Base-by-base conservation (phyloP, 2,329 filamentous ascomycete genomes). In the Botrytis galanthina region DNA sequence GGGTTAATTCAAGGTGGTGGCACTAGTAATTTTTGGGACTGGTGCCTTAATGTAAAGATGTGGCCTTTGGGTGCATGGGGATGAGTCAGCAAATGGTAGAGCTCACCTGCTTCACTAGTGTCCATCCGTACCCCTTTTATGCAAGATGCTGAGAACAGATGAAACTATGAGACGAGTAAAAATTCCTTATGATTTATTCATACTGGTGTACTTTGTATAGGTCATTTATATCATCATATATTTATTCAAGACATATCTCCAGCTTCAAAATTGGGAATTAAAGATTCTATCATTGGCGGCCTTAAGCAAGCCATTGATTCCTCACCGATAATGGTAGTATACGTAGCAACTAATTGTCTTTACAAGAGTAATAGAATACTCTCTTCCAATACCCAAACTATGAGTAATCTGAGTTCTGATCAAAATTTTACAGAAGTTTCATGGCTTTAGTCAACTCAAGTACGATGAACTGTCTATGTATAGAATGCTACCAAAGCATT, bases 11-110 rank as follows among this genome's bases (percentile, higher is more conserved):
- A 70, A 44, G 73, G 70, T 74, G 72, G 73, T 44, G 70, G 76
- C 75, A 75, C 77, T 78, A 75, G 74, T 63, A 73, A 71, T 75
- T 72, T 76, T 70, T 67, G 71, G 72, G 74, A 76, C 72, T 73
- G 57, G 71, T 64, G 60, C 42, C 54, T 37, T 42, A 67, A 68
- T 71, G 32, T 69, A 72, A 72, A 68, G 69, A 77, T 76, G 76
- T 78, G 76, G 74, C 76, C 75, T 77, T 72, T 71, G 73, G 39
- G 39, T 70, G 44, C 44, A 32, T 7, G 71, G 44, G n/a, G 71
- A 68, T 72, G 67, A 72, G 62, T 72, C 51, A 72, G 48, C 71
- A 68, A 29, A 2, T 22, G 20, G 0, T 22, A 54, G 20, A 26
- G 62, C 64, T n/a, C n/a, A n/a, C n/a, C n/a, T n/a, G n/a, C n/a